phyloP scores from a whole-genome alignment of 345 rosid genomes.

The Sisymbrium irio region DNA sequence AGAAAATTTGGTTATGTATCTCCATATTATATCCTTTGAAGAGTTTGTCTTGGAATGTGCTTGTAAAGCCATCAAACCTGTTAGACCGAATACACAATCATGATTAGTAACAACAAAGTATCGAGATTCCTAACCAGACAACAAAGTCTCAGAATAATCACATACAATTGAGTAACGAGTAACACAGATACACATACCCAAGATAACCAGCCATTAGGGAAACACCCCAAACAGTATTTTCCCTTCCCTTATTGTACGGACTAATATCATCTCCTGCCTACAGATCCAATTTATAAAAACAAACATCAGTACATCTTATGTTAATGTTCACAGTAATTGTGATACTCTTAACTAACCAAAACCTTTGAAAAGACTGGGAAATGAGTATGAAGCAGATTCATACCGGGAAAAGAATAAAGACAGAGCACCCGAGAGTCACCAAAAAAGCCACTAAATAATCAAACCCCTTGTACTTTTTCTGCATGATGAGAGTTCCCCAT shows the following conservation, averaged over 20 bases:
- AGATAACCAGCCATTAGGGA: constrained; percentile 91
- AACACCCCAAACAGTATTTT: constrained; percentile 92
- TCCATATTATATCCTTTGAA: constrained; percentile 96
- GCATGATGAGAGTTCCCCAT: constrained; percentile 95
- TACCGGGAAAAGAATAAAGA: constrained; percentile 91
- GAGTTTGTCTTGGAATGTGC: constrained; percentile 94
- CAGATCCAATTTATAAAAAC: constrained; percentile 29
- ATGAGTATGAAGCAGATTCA: neutral
- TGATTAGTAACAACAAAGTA: neutral
- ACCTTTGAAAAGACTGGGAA: neutral
- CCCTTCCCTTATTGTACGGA: constrained; percentile 84
- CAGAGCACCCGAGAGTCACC: constrained; percentile 87
- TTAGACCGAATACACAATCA: constrained; percentile 14
- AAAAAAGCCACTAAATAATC: constrained; percentile 84
- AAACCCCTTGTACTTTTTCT: constrained; percentile 75
- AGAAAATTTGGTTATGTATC: constrained; percentile 95
- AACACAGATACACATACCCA: constrained; percentile 51
- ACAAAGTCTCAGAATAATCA: neutral
- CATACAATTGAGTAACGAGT: neutral
- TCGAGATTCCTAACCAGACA: neutral
- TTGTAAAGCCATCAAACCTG: constrained; percentile 98
- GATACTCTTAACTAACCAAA: too few relatives aligned
- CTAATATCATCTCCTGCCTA: constrained; percentile 82
- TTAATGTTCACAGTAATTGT: neutral
- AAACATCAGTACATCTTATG: neutral